Conservation (phyloP, 2,329 filamentous ascomycete genomes). For the Bipolaris sorokiniana region DNA sequence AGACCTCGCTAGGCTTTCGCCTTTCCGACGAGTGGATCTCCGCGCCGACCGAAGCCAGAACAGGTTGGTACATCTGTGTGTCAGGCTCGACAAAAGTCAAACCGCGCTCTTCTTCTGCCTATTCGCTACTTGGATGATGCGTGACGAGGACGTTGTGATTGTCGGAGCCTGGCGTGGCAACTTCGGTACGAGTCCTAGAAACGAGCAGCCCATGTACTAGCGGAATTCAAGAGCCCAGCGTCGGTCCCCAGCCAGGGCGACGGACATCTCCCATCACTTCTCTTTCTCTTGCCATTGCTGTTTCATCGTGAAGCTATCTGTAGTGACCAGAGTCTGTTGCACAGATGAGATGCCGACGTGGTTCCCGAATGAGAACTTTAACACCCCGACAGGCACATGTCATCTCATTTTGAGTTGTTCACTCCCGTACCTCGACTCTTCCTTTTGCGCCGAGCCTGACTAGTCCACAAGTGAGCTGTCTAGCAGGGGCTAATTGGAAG, state of each 20-base stretch:
- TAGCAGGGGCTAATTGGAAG: slow-evolving; percentile 63
- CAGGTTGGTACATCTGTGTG: slow-evolving; percentile 53
- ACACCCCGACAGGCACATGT: slow-evolving; percentile 73
- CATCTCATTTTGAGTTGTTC: slow-evolving; percentile 59
- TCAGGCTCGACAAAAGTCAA: slow-evolving; percentile 43
- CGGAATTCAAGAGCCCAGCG: slow-evolving; percentile 58
- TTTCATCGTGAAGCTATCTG: slow-evolving; percentile 61
- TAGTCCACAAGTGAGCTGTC: slow-evolving; percentile 21
- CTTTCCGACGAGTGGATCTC: slow-evolving; percentile 66
- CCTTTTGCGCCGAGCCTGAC: slow-evolving; percentile 46
- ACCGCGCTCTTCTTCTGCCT: slow-evolving; percentile 49
- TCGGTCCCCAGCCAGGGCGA: slow-evolving; percentile 55
- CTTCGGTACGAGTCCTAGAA: slow-evolving; percentile 27
- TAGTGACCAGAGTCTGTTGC: slow-evolving; percentile 71
- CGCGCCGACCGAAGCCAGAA: slow-evolving; percentile 37
- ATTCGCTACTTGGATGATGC: slow-evolving; percentile 38
- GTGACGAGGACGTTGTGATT: slow-evolving; percentile 34
- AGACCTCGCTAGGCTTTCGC: slow-evolving; percentile 62
- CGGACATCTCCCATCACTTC: slow-evolving; percentile 58
- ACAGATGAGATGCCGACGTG: slow-evolving; percentile 78
- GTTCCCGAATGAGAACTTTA: slow-evolving; percentile 77
- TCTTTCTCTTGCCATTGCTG: slow-evolving; percentile 55
- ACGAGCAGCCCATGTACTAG: slow-evolving; percentile 14
- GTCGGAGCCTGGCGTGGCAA: slow-evolving; percentile 48
- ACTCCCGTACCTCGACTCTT: slow-evolving; percentile 55